Percentiles rank a stretch among this genome's conserved stretches.
Evolutionary conservation across 306 rosid species (phyloP).

Genomic region (Acacia confusa): DNA sequence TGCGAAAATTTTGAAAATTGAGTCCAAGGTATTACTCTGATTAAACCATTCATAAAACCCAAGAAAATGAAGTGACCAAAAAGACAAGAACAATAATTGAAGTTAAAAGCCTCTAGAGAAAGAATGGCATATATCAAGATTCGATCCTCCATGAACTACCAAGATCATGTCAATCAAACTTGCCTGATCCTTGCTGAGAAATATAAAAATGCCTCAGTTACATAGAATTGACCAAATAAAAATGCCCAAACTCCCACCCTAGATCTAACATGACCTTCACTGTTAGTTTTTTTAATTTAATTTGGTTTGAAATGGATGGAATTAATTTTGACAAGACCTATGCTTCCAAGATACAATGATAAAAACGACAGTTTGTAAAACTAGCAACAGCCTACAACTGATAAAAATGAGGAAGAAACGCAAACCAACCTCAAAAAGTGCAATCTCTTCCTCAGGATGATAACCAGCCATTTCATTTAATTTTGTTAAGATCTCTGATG

Average conservation of each 20-base stretch:
- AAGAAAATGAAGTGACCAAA: background rate
- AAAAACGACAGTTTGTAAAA: background rate
- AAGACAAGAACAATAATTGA: background rate
- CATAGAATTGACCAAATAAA: background rate
- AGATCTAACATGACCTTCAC: background rate
- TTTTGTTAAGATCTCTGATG: constrained; percentile 65
- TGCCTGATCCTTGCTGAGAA: background rate
- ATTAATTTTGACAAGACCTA: background rate
- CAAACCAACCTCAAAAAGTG: constrained; percentile 83
- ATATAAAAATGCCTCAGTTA: background rate
- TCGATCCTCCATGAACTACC: background rate
- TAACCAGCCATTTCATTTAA: constrained; percentile 90
- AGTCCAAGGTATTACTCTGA: background rate
- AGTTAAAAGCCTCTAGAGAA: background rate
- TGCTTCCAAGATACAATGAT: constrained; percentile 10
- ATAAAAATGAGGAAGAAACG: background rate
- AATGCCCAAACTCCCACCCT: background rate
- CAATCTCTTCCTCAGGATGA: constrained; percentile 82
- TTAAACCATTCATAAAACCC: background rate
- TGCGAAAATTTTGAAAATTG: background rate
- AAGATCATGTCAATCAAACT: background rate
- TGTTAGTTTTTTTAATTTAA: background rate
- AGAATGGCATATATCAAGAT: background rate
- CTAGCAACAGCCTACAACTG: constrained; percentile 3
- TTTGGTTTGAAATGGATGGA: background rate